These are phyloP conservation scores for Populus ilicifolia DNA, from an alignment of 345 rosid genomes.

Conservation along the genomic window DNA sequence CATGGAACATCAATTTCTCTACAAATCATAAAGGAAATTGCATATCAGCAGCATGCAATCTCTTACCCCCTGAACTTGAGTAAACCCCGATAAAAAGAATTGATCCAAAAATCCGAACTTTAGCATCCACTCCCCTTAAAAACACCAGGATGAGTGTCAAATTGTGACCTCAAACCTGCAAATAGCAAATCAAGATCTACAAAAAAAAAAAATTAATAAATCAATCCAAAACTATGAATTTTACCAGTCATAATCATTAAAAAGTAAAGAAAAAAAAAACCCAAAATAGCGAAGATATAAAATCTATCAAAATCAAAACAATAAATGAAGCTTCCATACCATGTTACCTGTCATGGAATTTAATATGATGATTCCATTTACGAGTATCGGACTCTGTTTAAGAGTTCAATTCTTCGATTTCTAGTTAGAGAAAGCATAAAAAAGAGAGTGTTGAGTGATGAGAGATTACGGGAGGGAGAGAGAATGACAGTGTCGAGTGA, in stretches of 20 bases:
- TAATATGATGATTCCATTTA: constrained; percentile 2
- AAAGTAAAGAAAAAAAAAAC: constrained; percentile 14
- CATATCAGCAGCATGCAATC: no score
- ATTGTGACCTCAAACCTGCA: neutral
- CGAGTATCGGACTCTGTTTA: neutral
- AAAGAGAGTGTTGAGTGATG: no score
- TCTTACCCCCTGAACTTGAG: no score
- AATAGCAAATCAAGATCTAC: constrained; percentile 21
- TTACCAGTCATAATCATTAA: neutral
- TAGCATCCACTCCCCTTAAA: no score
- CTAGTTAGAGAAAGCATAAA: no score
- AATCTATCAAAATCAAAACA: constrained; percentile 24
- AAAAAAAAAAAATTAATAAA: constrained; percentile 26
- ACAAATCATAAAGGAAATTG: no score
- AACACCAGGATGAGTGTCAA: no score
- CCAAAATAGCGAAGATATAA: constrained; percentile 18
- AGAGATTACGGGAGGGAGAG: no score
- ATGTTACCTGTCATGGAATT: constrained; percentile 15
- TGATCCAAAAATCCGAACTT: no score
- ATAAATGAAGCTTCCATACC: constrained; percentile 31
- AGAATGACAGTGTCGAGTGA: no score
- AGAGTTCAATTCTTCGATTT: neutral
- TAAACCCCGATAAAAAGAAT: no score
- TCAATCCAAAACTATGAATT: constrained; percentile 30
- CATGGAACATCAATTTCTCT: no score